A percentile compares a stretch with the other conserved stretches of the same genome.
These are phyloP conservation scores for Metarhizium rileyi DNA, from an alignment of 2,329 filamentous ascomycete species.

Conservation along the genomic window DNA sequence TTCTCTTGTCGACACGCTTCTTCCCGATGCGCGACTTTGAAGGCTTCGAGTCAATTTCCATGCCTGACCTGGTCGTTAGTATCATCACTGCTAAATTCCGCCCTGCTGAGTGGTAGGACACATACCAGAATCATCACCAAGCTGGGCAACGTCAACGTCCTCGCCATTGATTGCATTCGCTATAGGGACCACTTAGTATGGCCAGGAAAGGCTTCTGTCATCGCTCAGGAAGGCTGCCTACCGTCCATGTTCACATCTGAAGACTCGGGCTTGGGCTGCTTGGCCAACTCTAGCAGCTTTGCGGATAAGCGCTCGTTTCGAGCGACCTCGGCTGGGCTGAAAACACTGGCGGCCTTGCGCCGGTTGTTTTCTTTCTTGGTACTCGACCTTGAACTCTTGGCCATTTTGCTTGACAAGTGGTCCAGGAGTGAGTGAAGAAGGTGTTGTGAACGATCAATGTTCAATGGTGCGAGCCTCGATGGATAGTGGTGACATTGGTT, in stretches of 20 bases:
- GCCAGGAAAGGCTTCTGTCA: background rate
- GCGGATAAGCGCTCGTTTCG: conserved; percentile 75
- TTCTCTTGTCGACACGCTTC: conserved; percentile 48
- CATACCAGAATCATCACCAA: conserved; percentile 14
- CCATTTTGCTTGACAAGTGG: conserved; percentile 48
- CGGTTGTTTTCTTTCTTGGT: conserved; percentile 74
- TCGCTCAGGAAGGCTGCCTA: conserved; percentile 12
- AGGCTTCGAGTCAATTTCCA: conserved; percentile 47
- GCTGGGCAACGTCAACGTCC: conserved; percentile 17
- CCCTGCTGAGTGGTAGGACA: conserved; percentile 1
- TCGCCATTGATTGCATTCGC: conserved; percentile 18
- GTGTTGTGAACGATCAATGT: background rate
- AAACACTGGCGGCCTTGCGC: conserved; percentile 70
- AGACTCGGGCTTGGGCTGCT: conserved; percentile 60
- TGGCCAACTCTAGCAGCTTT: conserved; percentile 72
- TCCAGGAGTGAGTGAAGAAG: background rate
- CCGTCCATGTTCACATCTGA: conserved; percentile 40
- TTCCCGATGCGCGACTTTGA: conserved; percentile 30
- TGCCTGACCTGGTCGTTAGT: conserved; percentile 25
- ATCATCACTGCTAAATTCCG: background rate
- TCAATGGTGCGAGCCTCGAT: background rate
- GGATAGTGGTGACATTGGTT: too few species aligned
- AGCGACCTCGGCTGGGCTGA: conserved; percentile 71
- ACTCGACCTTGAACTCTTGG: conserved; percentile 75
- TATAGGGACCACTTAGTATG: background rate